A percentile compares a stretch with the other conserved stretches of the same genome.
These are phyloP conservation scores for Trichoderma gamsii DNA, from an alignment of 495 filamentous ascomycete species.

Conservation along the genomic window DNA sequence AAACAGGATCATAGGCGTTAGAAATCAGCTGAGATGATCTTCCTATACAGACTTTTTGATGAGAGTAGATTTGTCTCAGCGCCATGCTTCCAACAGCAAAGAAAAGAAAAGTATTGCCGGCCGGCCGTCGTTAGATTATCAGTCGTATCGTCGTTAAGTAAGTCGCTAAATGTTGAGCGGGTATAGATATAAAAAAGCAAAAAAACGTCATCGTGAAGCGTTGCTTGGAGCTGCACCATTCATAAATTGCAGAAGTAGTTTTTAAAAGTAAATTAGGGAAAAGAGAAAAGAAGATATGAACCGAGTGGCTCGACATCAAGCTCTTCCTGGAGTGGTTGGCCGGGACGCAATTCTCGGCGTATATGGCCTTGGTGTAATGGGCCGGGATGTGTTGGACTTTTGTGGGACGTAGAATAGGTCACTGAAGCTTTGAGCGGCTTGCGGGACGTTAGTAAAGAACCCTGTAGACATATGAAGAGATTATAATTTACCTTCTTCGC, in stretches of 20 bases:
- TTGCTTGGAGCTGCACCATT: background rate
- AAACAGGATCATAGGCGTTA: too few relatives aligned
- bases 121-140: background rate
- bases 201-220: background rate
- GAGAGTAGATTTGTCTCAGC: background rate
- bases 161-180: background rate
- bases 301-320: too few relatives aligned
- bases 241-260: background rate
- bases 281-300: too few relatives aligned
- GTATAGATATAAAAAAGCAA: background rate
- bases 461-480: too few relatives aligned
- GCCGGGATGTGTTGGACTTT: background rate
- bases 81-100: background rate
- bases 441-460: constrained; percentile 14
- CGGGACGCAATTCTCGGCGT: background rate
- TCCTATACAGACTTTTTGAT: background rate
- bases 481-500: constrained; percentile 33
- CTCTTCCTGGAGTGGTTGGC: background rate
- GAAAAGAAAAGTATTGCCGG: background rate
- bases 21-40: background rate
- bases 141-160: background rate
- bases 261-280: background rate
- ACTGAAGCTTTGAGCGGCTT: constrained; percentile 8
- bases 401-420: constrained; percentile 3
- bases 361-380: background rate